phyloP scores from a whole-genome alignment of 108 stramenopile species.

The Fistulifera pelliculosa region DNA sequence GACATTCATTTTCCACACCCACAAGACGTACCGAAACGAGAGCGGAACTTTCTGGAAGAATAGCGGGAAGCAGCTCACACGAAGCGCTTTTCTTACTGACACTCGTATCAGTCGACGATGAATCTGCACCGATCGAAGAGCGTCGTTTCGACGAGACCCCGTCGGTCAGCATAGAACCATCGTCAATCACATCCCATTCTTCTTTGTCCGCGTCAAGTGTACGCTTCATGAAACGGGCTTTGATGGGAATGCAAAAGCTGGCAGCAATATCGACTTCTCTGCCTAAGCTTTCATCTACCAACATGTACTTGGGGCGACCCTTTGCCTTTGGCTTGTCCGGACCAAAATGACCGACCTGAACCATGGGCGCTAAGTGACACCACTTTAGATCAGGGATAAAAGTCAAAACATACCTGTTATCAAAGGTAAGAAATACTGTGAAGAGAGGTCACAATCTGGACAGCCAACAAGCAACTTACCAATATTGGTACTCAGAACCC shows the following conservation, averaged over 20 bases:
- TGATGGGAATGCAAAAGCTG: conserved; percentile 47
- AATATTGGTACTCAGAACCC: conserved; percentile 39
- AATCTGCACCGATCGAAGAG: too few relatives aligned
- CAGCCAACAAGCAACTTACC: conserved; percentile 5
- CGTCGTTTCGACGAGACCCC: conserved; percentile 1
- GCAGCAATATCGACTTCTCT: conserved; percentile 76
- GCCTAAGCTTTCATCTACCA: conserved; percentile 66
- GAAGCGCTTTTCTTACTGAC: too few relatives aligned
- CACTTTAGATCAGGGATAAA: conserved; percentile 83
- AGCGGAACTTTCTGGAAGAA: too few relatives aligned
- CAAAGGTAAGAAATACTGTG: neutral
- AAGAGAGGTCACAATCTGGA: too few relatives aligned
- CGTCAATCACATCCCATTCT: conserved; percentile 78
- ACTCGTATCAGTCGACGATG: too few relatives aligned
- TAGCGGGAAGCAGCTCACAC: too few relatives aligned
- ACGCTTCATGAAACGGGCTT: conserved; percentile 43
- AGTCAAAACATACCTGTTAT: conserved; percentile 59
- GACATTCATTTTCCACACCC: too few relatives aligned
- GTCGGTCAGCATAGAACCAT: neutral
- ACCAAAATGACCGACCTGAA: conserved; percentile 54
- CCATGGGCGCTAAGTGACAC: conserved; percentile 82
- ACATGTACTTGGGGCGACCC: conserved; percentile 68
- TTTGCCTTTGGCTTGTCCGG: conserved; percentile 37
- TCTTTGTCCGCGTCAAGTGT: conserved; percentile 81
- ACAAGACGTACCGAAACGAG: too few relatives aligned